Conservation (phyloP, 495 filamentous ascomycete species). For the Trichoderma parareesei region DNA sequence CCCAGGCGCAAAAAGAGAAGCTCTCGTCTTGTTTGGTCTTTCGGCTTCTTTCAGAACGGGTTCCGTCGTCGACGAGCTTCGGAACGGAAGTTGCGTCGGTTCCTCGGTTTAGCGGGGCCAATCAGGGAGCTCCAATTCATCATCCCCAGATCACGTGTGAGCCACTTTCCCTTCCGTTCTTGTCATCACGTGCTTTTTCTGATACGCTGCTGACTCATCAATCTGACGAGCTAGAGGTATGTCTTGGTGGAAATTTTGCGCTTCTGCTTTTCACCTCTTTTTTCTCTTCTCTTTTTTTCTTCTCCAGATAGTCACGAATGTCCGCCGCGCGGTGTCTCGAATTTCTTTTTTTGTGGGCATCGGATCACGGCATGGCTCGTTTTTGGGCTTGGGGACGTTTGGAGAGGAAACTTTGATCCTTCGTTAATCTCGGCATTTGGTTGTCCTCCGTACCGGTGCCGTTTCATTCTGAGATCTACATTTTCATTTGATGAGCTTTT, state of each 20-base stretch:
- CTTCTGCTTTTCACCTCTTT: too few relatives aligned
- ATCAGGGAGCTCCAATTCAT: conserved; percentile 11
- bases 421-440: conserved; percentile 14
- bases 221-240: not conserved
- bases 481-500: not conserved
- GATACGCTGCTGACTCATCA: not conserved
- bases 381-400: conserved; percentile 7
- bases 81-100: conserved; percentile 16
- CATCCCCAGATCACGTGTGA: not conserved
- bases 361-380: not conserved
- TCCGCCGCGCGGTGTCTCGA: conserved; percentile 10
- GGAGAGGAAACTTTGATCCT: conserved; percentile 11
- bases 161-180: not conserved
- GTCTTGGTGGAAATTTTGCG: not conserved
- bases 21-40: not conserved
- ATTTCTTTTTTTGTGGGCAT: not conserved
- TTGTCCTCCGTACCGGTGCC: not conserved
- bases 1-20: not conserved
- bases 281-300: conserved; percentile 11
- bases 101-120: conserved; percentile 15
- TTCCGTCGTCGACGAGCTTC: conserved; percentile 15
- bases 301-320: conserved; percentile 14
- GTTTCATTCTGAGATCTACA: conserved; percentile 17
- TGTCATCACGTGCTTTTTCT: not conserved
- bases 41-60: conserved; percentile 16